phyloP scores from a whole-genome alignment of 306 rosid genomes.

The Cucumis sativus region Cucumber_9930_V3 NC_026659.2:28161001-28161500 shows the following conservation, averaged over 20 bases:
- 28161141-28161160: background rate
- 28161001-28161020: constrained; percentile 79
- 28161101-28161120: background rate
- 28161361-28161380: background rate
- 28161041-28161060: constrained; percentile 9
- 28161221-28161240: background rate
- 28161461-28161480: background rate
- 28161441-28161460: background rate
- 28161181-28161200: background rate
- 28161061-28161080: background rate
- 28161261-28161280: too few species aligned
- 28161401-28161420: background rate
- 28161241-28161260: background rate
- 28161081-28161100: background rate
- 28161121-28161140: background rate
- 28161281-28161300: too few species aligned
- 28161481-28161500: too few species aligned
- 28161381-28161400: background rate
- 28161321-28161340: background rate
- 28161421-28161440: background rate
- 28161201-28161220: background rate
- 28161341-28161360: background rate
- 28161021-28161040: constrained; percentile 84
- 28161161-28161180: background rate
- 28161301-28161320: background rate